A percentile compares a stretch with the other conserved stretches of the same genome.
These are phyloP conservation scores for Fraxinus xanthoxyloides DNA, from an alignment of 305 asterid genomes.

Conservation along the genomic window DNA sequence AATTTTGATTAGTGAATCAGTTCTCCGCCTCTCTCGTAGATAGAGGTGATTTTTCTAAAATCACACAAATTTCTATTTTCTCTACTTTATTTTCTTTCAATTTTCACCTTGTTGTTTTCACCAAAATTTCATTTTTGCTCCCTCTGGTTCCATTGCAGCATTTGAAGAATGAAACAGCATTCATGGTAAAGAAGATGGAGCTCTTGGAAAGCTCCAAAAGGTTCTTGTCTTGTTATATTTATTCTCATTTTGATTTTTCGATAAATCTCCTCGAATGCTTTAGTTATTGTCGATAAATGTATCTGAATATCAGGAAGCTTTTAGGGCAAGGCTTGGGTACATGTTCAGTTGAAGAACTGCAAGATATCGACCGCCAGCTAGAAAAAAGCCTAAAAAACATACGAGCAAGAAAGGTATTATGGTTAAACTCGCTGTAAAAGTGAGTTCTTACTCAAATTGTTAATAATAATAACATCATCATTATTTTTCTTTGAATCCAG, in stretches of 20 bases:
- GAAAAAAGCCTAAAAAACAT: slow-evolving; percentile 56
- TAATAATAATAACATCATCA: not conserved
- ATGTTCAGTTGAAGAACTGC: slow-evolving; percentile 62
- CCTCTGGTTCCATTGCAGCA: slow-evolving; percentile 13
- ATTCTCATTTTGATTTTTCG: not conserved
- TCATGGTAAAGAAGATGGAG: slow-evolving; percentile 27
- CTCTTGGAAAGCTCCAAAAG: slow-evolving; percentile 22
- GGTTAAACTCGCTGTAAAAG: not conserved
- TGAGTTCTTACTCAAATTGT: not conserved
- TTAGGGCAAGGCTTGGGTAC: slow-evolving; percentile 59
- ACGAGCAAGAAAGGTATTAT: slow-evolving; percentile 56
- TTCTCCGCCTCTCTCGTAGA: not conserved
- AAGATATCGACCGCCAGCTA: slow-evolving; percentile 52
- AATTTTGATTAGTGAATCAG: not conserved
- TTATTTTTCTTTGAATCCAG: slow-evolving; percentile 35
- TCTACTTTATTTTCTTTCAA: not conserved
- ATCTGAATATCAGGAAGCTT: slow-evolving; percentile 44
- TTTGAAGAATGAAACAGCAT: slow-evolving; percentile 25
- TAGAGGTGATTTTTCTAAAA: not conserved
- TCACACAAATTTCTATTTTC: not conserved
- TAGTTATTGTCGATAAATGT: not conserved
- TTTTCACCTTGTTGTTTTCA: not conserved
- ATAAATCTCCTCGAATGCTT: not conserved
- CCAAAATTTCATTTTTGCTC: not conserved
- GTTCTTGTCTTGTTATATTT: not conserved